A percentile compares a stretch with the other conserved stretches of the same genome.
Conservation (phyloP, 192 early-diverging fungal species). For the Phycomyces blakesleeanus region DNA sequence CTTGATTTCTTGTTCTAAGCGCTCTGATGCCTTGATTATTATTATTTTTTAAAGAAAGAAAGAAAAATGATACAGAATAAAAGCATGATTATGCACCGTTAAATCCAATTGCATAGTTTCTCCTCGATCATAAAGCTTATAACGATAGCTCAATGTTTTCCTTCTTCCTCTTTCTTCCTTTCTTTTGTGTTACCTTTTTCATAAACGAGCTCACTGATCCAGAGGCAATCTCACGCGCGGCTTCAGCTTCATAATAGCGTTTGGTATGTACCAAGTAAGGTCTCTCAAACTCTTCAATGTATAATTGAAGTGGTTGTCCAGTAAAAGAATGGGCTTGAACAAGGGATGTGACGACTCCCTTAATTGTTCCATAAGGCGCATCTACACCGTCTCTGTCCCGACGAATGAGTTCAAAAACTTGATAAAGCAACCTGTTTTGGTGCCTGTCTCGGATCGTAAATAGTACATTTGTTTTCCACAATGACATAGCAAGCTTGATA, state of each 20-base stretch:
- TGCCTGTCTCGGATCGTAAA: slow-evolving; percentile 52
- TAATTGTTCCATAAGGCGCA: slow-evolving; percentile 49
- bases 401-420: slow-evolving; percentile 66
- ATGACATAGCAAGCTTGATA: slow-evolving; percentile 60
- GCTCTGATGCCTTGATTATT: slow-evolving; percentile 39
- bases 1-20: slow-evolving; percentile 59
- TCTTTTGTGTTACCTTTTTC: slow-evolving; percentile 42
- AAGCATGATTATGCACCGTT: too few species aligned
- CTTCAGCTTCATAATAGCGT: slow-evolving; percentile 68
- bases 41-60: too few species aligned
- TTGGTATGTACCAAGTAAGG: slow-evolving; percentile 64
- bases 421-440: slow-evolving; percentile 61
- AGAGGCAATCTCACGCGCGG: slow-evolving; percentile 50
- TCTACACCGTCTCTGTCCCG: slow-evolving; percentile 65
- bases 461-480: slow-evolving; percentile 72
- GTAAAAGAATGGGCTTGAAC: slow-evolving; percentile 61
- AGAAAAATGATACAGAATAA: too few species aligned
- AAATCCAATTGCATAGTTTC: too few species aligned
- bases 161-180: background rate
- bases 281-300: slow-evolving; percentile 77
- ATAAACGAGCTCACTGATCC: slow-evolving; percentile 68
- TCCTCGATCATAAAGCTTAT: too few species aligned
- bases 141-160: background rate
- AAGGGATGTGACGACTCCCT: slow-evolving; percentile 52
- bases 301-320: slow-evolving; percentile 64